Base-by-base conservation (phyloP, 2,329 filamentous ascomycete species). In the Exophiala viscosa region DNA sequence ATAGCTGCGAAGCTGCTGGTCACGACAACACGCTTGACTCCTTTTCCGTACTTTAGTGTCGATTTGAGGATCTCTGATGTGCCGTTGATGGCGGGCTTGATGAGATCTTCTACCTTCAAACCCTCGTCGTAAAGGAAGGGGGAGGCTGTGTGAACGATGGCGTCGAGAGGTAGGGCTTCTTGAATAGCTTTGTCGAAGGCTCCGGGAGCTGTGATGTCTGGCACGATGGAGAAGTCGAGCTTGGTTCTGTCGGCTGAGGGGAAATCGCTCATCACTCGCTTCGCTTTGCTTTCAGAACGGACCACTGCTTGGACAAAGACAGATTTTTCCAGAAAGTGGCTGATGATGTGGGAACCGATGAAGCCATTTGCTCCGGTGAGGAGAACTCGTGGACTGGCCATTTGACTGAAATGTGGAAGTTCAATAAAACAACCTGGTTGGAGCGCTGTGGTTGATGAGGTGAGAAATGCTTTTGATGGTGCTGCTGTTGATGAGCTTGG, bases 21-120 rank as follows among this genome's bases (percentile, higher is more conserved):
- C 56, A 86, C 77, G 40, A 84, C 83, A n/a, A 95, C 86, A 54
- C 84, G 79, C 71, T 85, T 88, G 44, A 93, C 86, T 65, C 65
- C 80, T 59, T 81, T 80, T 2, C 80, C 80, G 54, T 70, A 71
- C 60, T 77, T 76, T 66, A 82, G 82, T 66, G 83, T 78, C 2
- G 78, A 78, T 60, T 79, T 81, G 56, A 85, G 66, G 47, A 85
- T 79, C 14, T 80, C 80, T 0, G 78, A 81, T 0, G 82, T 85
- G 50, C 82, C 82, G 59, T 83, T 82, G 56, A 84, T 71, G 5
- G 68, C 66, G 1, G 70, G 67, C 17, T 62, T 49, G 13, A 71
- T 59, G n/a, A 70, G 45, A 7, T 58, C 64, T 35, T 58, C 13
- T 11, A 28, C 33, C 10, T 42, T 13, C 23, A 45, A 36, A 40